Percentiles rank a stretch among this genome's conserved stretches.
Evolutionary conservation across 768 basidiomycete genomes (phyloP).

Genomic region (Phylloporus arenicola): DNA sequence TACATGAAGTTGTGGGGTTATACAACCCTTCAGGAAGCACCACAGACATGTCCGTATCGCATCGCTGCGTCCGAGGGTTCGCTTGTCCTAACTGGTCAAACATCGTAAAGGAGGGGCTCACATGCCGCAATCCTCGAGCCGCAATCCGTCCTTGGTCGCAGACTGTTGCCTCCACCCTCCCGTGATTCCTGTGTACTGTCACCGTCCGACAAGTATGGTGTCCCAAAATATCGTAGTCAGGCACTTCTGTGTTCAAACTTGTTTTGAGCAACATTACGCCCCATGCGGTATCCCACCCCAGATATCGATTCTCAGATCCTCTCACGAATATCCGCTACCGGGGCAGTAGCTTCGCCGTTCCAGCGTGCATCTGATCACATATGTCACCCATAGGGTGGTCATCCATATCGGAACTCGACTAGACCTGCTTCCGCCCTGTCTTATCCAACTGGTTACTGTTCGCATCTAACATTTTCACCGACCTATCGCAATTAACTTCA

Average conservation of each 20-base stretch:
- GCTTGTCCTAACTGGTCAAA: neutral
- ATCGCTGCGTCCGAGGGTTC: neutral
- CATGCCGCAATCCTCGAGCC: neutral
- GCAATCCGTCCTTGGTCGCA: neutral
- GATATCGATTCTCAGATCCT: slow-evolving; percentile 19
- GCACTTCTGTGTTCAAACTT: slow-evolving; percentile 8
- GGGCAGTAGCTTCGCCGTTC: neutral
- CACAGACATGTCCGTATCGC: neutral
- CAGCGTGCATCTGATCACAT: slow-evolving; percentile 6
- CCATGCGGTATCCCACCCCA: slow-evolving; percentile 10
- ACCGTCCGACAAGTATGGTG: slow-evolving; percentile 8
- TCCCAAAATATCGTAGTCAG: slow-evolving; percentile 21
- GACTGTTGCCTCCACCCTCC: neutral
- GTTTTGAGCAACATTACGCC: slow-evolving; percentile 1
- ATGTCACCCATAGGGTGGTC: slow-evolving; percentile 5
- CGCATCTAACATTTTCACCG: slow-evolving; percentile 2
- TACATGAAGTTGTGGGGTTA: neutral
- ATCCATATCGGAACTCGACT: slow-evolving; percentile 18
- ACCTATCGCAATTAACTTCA: slow-evolving; percentile 20
- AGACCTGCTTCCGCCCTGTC: slow-evolving; percentile 1
- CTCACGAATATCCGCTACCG: slow-evolving; percentile 17
- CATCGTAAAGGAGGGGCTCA: neutral
- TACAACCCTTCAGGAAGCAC: neutral
- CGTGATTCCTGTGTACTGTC: neutral
- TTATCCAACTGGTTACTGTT: slow-evolving; percentile 4